Conservation (phyloP, 495 filamentous ascomycete genomes). For the Bacidia rubella region DNA sequence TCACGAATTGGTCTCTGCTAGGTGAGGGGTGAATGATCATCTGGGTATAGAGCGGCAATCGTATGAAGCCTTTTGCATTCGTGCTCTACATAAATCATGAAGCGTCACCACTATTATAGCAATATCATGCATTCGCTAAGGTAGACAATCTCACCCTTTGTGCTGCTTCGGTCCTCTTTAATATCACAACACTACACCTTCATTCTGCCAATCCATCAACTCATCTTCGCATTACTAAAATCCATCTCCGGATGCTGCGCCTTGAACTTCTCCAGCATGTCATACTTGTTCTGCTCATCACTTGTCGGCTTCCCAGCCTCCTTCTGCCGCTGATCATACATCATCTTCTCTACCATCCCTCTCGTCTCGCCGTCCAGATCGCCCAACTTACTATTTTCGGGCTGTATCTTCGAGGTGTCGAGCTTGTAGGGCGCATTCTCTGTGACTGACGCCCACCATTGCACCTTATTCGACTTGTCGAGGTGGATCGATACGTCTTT, state of each 20-base stretch:
- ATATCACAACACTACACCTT: no score
- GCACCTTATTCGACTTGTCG: conserved; percentile 92
- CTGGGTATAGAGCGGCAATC: no score
- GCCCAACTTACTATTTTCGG: conserved; percentile 76
- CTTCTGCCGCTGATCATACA: conserved; percentile 97
- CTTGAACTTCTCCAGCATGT: conserved; percentile 88
- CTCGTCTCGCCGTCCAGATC: conserved; percentile 94
- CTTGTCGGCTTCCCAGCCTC: conserved; percentile 76
- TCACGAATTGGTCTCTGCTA: no score
- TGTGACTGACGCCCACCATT: conserved; percentile 94
- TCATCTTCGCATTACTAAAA: conserved; percentile 63
- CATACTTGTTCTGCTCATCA: conserved; percentile 85
- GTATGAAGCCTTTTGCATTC: no score
- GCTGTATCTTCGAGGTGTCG: conserved; percentile 87
- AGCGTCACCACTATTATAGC: no score
- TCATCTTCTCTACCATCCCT: conserved; percentile 99
- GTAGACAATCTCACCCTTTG: no score
- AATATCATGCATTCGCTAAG: no score
- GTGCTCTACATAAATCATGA: no score
- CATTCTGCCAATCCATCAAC: conserved; percentile 14
- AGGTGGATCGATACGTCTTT: conserved; percentile 82
- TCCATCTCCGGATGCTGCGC: conserved; percentile 77
- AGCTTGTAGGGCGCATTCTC: conserved; percentile 67
- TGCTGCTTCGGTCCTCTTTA: no score
- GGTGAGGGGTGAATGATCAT: no score